A percentile compares a stretch with the other conserved stretches of the same genome.
Conservation (phyloP, 805 yeast genomes). For the Teunomyces barrocoloradensis region DNA sequence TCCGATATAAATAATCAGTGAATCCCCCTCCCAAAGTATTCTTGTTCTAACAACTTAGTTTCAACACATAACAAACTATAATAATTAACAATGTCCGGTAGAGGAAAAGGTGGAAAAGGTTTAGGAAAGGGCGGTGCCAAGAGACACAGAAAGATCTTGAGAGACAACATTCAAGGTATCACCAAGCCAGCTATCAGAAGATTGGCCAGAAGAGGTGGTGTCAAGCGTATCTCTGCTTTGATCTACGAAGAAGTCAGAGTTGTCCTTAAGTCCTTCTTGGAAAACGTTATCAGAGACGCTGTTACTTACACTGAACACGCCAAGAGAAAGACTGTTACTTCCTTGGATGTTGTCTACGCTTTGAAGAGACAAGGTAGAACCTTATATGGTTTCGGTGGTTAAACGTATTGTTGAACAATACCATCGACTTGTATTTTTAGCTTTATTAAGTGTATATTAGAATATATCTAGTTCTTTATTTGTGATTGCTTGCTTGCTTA, state of each 20-base stretch:
- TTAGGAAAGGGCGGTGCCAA: conserved; percentile 99
- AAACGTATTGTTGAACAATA: conserved; percentile 20
- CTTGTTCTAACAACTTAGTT: conserved; percentile 9
- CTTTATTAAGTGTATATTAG: conserved; percentile 23
- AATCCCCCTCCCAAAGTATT: neutral
- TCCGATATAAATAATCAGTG: conserved; percentile 6
- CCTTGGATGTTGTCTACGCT: conserved; percentile 97
- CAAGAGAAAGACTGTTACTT: conserved; percentile 99
- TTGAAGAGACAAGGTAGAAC: conserved; percentile 99
- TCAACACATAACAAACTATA: conserved; percentile 6
- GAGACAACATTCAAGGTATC: conserved; percentile 99
- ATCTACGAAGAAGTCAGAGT: conserved; percentile 99
- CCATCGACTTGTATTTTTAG: conserved; percentile 5
- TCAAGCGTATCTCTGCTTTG: conserved; percentile 98
- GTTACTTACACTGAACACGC: conserved; percentile 99
- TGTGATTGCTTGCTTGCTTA: neutral
- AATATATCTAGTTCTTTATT: conserved; percentile 11
- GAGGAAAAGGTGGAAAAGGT: conserved; percentile 99
- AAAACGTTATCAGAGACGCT: conserved; percentile 97
- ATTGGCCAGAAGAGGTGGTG: conserved; percentile 99
- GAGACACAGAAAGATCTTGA: conserved; percentile 99
- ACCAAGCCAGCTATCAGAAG: conserved; percentile 99
- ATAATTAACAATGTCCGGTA: conserved; percentile 74
- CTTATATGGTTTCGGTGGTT: conserved; percentile 99
- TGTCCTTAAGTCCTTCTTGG: conserved; percentile 92